These are phyloP conservation scores for Kwoniella pini DNA, from an alignment of 768 basidiomycete genomes.

Conservation along the genomic window DNA sequence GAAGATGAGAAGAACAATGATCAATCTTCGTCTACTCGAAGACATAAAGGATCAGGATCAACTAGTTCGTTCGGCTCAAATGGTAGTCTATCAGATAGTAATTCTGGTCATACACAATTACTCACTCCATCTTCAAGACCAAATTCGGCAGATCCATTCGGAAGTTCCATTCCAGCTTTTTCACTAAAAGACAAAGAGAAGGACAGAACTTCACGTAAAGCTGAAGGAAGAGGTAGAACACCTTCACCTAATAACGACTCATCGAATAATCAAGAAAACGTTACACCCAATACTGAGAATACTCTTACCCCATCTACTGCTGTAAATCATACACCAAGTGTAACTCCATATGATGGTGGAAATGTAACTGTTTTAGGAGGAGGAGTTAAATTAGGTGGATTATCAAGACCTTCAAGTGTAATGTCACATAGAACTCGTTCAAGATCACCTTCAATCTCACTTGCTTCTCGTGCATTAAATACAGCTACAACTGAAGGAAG, in stretches of 20 bases:
- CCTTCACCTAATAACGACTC: constrained; percentile 22
- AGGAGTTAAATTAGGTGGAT: constrained; percentile 55
- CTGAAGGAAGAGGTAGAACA: constrained; percentile 17
- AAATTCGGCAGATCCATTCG: constrained; percentile 41
- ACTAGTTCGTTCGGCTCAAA: constrained; percentile 30
- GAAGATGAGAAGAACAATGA: neutral
- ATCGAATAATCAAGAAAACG: neutral
- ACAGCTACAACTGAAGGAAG: constrained; percentile 15
- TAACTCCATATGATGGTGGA: constrained; percentile 55
- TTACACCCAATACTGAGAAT: constrained; percentile 21
- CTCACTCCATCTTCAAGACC: constrained; percentile 44
- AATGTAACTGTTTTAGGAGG: constrained; percentile 56
- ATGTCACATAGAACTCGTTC: constrained; percentile 34
- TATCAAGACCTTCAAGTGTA: constrained; percentile 35
- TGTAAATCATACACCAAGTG: constrained; percentile 31
- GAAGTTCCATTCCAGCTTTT: constrained; percentile 5
- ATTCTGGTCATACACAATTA: constrained; percentile 38
- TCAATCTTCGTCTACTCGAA: constrained; percentile 11
- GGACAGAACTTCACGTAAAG: constrained; percentile 14
- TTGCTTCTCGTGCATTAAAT: constrained; percentile 40
- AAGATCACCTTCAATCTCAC: constrained; percentile 45
- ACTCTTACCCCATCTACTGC: constrained; percentile 11
- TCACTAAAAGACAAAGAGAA: constrained; percentile 4
- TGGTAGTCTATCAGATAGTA: constrained; percentile 26
- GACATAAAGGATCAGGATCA: constrained; percentile 30